A percentile compares a stretch with the other conserved stretches of the same genome.
Conservation (phyloP, 2,329 filamentous ascomycete genomes). For the Verticillium isaacii region DNA sequence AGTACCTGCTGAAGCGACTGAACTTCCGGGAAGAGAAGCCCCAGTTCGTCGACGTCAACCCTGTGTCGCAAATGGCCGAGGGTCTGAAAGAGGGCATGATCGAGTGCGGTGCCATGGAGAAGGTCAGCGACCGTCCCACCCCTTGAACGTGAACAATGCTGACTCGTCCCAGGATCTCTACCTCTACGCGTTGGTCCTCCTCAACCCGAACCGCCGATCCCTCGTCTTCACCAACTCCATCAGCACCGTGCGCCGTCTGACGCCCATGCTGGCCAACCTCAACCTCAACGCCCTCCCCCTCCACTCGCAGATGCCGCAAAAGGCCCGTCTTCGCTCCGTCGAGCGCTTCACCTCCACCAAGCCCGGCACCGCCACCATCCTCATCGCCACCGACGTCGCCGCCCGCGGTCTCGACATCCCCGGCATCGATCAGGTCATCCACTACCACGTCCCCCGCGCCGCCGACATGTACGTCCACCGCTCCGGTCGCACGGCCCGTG, state of each 20-base stretch:
- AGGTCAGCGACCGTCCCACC: slow-evolving; percentile 46
- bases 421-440: slow-evolving; percentile 80
- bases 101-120: slow-evolving; percentile 89
- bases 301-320: slow-evolving; percentile 94
- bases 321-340: slow-evolving; percentile 86
- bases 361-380: slow-evolving; percentile 53
- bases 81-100: slow-evolving; percentile 84
- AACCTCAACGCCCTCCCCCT: slow-evolving; percentile 71
- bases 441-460: slow-evolving; percentile 90
- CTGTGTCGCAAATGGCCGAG: slow-evolving; percentile 80
- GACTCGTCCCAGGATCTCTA: slow-evolving; percentile 66
- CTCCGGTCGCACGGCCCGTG: slow-evolving; percentile 89
- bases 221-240: slow-evolving; percentile 97
- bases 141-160: background rate
- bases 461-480: slow-evolving; percentile 95
- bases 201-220: slow-evolving; percentile 75
- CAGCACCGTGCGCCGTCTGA: slow-evolving; percentile 79
- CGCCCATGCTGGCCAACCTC: slow-evolving; percentile 79
- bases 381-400: slow-evolving; percentile 91
- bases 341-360: slow-evolving; percentile 75
- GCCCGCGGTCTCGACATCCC: slow-evolving; percentile 92
- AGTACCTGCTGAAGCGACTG: slow-evolving; percentile 85
- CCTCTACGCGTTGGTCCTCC: slow-evolving; percentile 79
- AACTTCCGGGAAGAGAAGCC: slow-evolving; percentile 82
- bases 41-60: slow-evolving; percentile 89